phyloP scores from a whole-genome alignment of 768 basidiomycete species.

The Stropharia rugosoannulata region DNA sequence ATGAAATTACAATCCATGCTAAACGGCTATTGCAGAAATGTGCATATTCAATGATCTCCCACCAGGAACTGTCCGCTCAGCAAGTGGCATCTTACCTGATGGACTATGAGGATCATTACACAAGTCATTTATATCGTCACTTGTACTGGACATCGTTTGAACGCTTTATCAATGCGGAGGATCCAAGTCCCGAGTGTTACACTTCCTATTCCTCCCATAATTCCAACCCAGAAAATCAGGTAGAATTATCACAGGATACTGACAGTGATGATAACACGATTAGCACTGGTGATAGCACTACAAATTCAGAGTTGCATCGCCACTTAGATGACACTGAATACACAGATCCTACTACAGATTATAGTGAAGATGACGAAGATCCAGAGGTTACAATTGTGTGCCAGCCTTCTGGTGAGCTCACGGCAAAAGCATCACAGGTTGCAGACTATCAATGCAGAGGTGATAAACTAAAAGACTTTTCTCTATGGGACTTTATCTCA shows the following conservation, averaged over 20 bases:
- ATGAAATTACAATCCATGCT: conserved; percentile 13
- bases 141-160: conserved; percentile 37
- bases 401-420: neutral
- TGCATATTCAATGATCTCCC: conserved; percentile 32
- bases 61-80: conserved; percentile 38
- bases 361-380: neutral
- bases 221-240: too few relatives aligned
- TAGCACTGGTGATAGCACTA: too few relatives aligned
- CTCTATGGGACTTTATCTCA: conserved; percentile 29
- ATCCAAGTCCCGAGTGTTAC: conserved; percentile 25
- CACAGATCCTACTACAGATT: too few relatives aligned
- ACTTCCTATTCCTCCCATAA: too few relatives aligned
- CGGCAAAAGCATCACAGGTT: conserved; percentile 12
- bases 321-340: neutral
- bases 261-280: too few relatives aligned
- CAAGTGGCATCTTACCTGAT: conserved; percentile 34
- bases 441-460: conserved; percentile 25
- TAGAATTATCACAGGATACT: too few relatives aligned
- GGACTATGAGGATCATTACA: conserved; percentile 34
- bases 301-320: too few relatives aligned
- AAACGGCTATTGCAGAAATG: conserved; percentile 36
- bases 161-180: conserved; percentile 16
- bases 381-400: neutral
- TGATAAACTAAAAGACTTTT: conserved; percentile 11
- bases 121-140: conserved; percentile 30